These are phyloP conservation scores for Euphrasia confusa DNA, from an alignment of 257 asterid genomes.

Conservation along the genomic window DNA sequence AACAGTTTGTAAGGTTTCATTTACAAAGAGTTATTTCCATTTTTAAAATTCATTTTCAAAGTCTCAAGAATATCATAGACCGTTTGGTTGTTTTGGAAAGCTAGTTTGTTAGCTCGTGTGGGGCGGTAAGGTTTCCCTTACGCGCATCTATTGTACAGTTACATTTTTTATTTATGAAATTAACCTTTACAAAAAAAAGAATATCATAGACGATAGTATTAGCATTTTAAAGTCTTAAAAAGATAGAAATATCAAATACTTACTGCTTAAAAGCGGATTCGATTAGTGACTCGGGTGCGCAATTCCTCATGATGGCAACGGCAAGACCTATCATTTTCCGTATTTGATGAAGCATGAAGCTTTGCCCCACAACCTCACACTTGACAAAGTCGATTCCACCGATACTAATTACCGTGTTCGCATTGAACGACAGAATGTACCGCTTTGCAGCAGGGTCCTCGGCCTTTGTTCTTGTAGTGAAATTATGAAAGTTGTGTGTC, in stretches of 20 bases:
- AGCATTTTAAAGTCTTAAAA: not conserved
- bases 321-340: slow-evolving; percentile 98
- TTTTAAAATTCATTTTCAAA: too few species aligned
- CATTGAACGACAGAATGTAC: slow-evolving; percentile 65
- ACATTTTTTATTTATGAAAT: too few species aligned
- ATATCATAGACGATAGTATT: too few species aligned
- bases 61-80: too few species aligned
- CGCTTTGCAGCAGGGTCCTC: slow-evolving; percentile 90
- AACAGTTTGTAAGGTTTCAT: not conserved
- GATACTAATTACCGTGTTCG: slow-evolving; percentile 46
- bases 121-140: too few species aligned
- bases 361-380: slow-evolving; percentile 93
- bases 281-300: slow-evolving; percentile 61
- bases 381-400: slow-evolving; percentile 83
- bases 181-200: too few species aligned
- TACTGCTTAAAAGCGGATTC: slow-evolving; percentile 67
- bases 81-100: too few species aligned
- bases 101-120: too few species aligned
- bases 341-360: slow-evolving; percentile 99
- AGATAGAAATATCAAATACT: slow-evolving; percentile 20
- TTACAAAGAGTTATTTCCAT: too few species aligned
- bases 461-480: slow-evolving; percentile 86
- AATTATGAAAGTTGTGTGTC: slow-evolving; percentile 89
- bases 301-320: slow-evolving; percentile 81
- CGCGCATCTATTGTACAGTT: too few species aligned